These are phyloP conservation scores for Osmanthus fragrans DNA, from an alignment of 257 asterid genomes.

Conservation along the genomic window DNA sequence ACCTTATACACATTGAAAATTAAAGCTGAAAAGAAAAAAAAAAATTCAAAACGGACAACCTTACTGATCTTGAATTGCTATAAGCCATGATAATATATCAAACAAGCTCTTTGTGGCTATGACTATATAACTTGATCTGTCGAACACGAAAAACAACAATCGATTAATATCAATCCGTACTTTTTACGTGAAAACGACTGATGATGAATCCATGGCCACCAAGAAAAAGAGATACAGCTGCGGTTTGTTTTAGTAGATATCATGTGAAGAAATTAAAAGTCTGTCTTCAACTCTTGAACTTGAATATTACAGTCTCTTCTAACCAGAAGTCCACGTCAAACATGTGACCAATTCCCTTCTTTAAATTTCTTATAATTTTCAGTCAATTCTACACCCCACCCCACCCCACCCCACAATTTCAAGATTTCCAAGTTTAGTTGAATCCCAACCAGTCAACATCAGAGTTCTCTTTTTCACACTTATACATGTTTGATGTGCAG, in stretches of 20 bases:
- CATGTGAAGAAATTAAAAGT: conserved; percentile 59
- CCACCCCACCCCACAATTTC: conserved; percentile 29
- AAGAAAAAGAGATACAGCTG: conserved; percentile 39
- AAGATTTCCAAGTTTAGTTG: conserved; percentile 24
- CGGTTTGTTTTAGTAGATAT: conserved; percentile 41
- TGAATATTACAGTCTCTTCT: conserved; percentile 30
- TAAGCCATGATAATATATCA: conserved; percentile 58
- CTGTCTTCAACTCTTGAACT: conserved; percentile 26
- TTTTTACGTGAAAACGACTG: conserved; percentile 36
- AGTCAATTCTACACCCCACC: conserved; percentile 30
- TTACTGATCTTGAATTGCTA: conserved; percentile 69
- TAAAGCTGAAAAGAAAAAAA: neutral
- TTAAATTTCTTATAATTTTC: conserved; percentile 27
- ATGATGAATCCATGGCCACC: conserved; percentile 36
- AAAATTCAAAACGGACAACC: conserved; percentile 38
- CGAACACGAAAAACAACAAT: conserved; percentile 25
- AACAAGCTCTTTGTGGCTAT: conserved; percentile 21
- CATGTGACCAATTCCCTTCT: conserved; percentile 47
- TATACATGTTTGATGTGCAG: neutral
- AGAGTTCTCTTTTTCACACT: neutral
- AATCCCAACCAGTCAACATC: conserved; percentile 41
- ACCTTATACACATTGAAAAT: neutral
- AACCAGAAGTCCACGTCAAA: conserved; percentile 54
- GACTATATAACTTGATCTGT: conserved; percentile 37
- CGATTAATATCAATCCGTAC: conserved; percentile 15